Conservation (phyloP, 495 filamentous ascomycete genomes). For the Talaromyces thailandensis region DNA sequence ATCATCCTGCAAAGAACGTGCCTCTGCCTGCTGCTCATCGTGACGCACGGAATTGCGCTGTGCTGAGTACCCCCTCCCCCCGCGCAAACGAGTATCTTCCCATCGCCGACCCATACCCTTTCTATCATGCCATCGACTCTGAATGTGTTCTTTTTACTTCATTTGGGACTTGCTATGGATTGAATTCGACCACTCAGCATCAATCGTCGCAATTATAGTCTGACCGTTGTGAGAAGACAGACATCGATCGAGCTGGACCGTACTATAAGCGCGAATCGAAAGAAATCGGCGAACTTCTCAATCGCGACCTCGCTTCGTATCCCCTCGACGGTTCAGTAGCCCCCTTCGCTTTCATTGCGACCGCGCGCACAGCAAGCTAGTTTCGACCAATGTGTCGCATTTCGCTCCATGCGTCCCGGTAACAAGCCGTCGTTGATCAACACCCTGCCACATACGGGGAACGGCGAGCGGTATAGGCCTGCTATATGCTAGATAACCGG, state of each 20-base stretch:
- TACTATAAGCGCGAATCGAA: not conserved
- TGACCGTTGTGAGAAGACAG: not conserved
- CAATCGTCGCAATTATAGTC: not conserved
- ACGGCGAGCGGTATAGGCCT: not conserved
- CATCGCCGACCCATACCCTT: not conserved
- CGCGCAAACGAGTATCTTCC: constrained; percentile 2
- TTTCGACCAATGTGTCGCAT: constrained; percentile 10
- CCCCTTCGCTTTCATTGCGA: not conserved
- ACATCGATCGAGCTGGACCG: not conserved
- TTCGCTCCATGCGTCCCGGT: constrained; percentile 39
- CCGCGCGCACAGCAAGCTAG: not conserved
- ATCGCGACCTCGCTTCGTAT: not conserved
- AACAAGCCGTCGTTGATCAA: constrained; percentile 17
- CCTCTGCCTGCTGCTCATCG: not conserved
- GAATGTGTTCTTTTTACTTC: not conserved
- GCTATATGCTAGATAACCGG: not conserved
- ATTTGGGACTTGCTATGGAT: not conserved
- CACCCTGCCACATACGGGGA: not conserved
- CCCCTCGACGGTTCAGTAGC: not conserved
- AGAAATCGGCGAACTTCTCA: not conserved
- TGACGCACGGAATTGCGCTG: not conserved
- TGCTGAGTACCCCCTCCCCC: not conserved
- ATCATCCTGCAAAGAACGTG: not conserved
- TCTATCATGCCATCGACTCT: not conserved
- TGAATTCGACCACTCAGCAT: not conserved